Conservation (phyloP, 148 eudicot genomes). For the Nyssa sinensis region DNA sequence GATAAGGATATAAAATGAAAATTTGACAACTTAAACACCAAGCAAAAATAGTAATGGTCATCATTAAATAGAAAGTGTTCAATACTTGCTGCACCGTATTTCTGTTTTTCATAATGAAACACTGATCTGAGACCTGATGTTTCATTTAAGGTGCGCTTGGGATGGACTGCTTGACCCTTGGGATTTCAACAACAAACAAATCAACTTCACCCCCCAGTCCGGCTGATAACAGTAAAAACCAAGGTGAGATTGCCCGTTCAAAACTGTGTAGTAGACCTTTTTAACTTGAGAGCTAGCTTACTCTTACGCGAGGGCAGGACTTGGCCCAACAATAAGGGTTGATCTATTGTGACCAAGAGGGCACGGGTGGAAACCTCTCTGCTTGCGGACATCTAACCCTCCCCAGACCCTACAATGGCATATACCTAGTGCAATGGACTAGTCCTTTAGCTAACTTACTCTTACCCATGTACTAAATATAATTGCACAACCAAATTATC, state of each 20-base stretch:
- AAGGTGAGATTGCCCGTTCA: slow-evolving; percentile 18
- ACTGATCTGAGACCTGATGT: not conserved
- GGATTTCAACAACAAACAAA: slow-evolving; percentile 31
- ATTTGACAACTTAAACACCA: not conserved
- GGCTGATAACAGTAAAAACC: slow-evolving; percentile 17
- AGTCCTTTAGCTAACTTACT: too few species aligned
- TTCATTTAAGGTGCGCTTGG: slow-evolving; percentile 54
- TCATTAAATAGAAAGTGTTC: not conserved
- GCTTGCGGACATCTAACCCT: too few species aligned
- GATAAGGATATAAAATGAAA: not conserved
- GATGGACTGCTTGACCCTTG: slow-evolving; percentile 46
- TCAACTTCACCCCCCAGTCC: slow-evolving; percentile 26
- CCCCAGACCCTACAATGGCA: too few species aligned
- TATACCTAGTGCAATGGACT: too few species aligned
- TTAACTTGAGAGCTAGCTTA: too few species aligned
- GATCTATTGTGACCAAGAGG: too few species aligned
- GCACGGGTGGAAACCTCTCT: too few species aligned
- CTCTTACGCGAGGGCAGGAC: too few species aligned
- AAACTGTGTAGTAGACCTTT: not conserved
- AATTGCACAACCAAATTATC: too few species aligned
- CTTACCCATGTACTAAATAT: too few species aligned
- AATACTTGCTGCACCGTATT: not conserved
- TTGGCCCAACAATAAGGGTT: too few species aligned
- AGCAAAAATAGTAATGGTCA: not conserved
- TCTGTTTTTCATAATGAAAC: not conserved